Conservation (phyloP, 192 early-diverging fungal species). For the Backusella tuberculispora region DNA sequence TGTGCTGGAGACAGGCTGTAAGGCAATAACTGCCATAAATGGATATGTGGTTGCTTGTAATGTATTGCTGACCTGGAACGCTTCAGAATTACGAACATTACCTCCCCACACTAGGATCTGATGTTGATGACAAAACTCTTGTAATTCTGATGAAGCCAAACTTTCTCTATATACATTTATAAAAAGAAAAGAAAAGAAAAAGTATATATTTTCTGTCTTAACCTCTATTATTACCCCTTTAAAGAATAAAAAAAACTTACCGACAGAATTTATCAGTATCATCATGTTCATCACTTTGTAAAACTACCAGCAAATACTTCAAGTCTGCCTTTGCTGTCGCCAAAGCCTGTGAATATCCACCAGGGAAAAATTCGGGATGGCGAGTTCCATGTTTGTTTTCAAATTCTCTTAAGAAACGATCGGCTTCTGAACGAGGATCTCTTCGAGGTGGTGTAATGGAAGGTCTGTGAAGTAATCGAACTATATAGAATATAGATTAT, state of each 20-base stretch:
- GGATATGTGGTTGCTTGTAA: constrained; percentile 82
- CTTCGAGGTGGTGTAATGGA: constrained; percentile 30
- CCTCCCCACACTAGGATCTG: constrained; percentile 68
- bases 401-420: constrained; percentile 71
- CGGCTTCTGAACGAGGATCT: constrained; percentile 66
- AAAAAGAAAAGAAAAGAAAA: no score
- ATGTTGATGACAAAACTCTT: background rate
- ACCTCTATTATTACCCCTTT: background rate
- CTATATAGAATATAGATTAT: background rate
- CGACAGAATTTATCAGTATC: constrained; percentile 71
- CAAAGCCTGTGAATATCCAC: constrained; percentile 64
- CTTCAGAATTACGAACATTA: constrained; percentile 70
- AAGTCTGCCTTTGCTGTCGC: constrained; percentile 71
- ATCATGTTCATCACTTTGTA: constrained; percentile 87
- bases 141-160: constrained; percentile 44
- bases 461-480: constrained; percentile 19
- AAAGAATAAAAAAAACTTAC: constrained; percentile 29
- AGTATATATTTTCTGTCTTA: background rate
- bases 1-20: constrained; percentile 47
- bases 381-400: constrained; percentile 67
- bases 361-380: constrained; percentile 80
- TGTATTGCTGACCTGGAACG: constrained; percentile 70
- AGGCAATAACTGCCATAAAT: constrained; percentile 77
- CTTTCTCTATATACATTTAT: constrained; percentile 40
- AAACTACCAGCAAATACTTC: constrained; percentile 72